These are phyloP conservation scores for Diplodia seriata DNA, from an alignment of 2,329 filamentous ascomycete species.

Conservation along the genomic window DNA sequence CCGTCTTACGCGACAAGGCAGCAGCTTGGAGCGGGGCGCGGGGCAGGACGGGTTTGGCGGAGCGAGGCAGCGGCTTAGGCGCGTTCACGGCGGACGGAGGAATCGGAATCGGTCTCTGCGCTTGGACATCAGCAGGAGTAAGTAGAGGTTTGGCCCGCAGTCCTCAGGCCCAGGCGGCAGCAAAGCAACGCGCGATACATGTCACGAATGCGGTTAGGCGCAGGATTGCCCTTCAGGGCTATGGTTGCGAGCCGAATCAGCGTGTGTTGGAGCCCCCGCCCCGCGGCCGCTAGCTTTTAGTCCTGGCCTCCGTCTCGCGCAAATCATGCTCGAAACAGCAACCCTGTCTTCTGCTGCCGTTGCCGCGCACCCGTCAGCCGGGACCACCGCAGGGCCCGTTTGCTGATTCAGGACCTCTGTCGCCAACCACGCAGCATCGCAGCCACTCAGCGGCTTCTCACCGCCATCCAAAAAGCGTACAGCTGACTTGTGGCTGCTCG, in stretches of 20 bases:
- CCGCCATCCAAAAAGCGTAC: background rate
- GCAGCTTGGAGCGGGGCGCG: background rate
- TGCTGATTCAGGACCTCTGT: background rate
- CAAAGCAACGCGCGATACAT: constrained; percentile 7
- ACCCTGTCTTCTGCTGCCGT: background rate
- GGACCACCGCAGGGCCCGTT: background rate
- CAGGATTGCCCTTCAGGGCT: background rate
- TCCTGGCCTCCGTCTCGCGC: background rate
- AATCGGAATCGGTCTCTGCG: background rate
- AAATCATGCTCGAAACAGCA: background rate
- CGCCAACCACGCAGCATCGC: background rate
- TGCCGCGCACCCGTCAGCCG: background rate
- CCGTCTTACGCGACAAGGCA: constrained; percentile 12
- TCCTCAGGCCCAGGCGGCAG: constrained; percentile 10
- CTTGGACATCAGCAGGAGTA: constrained; percentile 8
- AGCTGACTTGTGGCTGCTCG: background rate
- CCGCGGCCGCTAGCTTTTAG: background rate
- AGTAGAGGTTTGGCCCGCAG: background rate
- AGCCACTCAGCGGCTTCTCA: background rate
- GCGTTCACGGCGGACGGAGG: background rate
- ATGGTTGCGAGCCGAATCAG: constrained; percentile 22
- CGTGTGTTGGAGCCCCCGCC: background rate
- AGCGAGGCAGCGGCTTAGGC: background rate
- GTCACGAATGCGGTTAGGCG: constrained; percentile 25
- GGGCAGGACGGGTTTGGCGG: too few relatives aligned